These are phyloP conservation scores for Macaranga tanarius DNA, from an alignment of 441 rosid genomes.

Conservation along the genomic window DNA sequence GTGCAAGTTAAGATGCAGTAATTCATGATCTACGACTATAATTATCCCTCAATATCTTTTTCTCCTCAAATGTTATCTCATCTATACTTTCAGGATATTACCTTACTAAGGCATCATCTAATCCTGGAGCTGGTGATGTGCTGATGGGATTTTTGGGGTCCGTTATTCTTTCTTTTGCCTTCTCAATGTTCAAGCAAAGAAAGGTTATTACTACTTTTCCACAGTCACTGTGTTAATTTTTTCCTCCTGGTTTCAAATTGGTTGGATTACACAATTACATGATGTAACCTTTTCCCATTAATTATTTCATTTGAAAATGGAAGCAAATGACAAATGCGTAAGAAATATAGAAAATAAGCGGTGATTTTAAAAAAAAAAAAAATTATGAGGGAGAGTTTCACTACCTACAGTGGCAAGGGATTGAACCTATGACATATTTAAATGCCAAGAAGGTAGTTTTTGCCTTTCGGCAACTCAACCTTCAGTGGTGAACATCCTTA, in stretches of 20 bases:
- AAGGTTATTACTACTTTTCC: slow-evolving; percentile 45
- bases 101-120: slow-evolving; percentile 70
- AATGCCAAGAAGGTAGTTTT: no score
- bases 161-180: slow-evolving; percentile 91
- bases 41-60: no score
- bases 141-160: slow-evolving; percentile 96
- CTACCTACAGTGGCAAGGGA: no score
- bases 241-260: neutral
- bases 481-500: neutral
- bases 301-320: neutral
- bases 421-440: no score
- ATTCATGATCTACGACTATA: no score
- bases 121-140: slow-evolving; percentile 97
- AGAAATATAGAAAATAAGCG: neutral
- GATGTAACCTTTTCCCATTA: no score
- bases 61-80: no score
- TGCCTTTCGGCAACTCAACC: no score
- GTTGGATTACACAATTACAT: neutral
- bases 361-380: no score
- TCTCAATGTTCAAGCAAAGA: slow-evolving; percentile 96
- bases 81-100: slow-evolving; percentile 50
- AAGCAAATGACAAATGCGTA: neutral
- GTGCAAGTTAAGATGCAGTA: no score
- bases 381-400: no score
- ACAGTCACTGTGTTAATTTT: neutral